phyloP scores from a whole-genome alignment of 495 filamentous ascomycete species.

The Neurospora sp. region DNA sequence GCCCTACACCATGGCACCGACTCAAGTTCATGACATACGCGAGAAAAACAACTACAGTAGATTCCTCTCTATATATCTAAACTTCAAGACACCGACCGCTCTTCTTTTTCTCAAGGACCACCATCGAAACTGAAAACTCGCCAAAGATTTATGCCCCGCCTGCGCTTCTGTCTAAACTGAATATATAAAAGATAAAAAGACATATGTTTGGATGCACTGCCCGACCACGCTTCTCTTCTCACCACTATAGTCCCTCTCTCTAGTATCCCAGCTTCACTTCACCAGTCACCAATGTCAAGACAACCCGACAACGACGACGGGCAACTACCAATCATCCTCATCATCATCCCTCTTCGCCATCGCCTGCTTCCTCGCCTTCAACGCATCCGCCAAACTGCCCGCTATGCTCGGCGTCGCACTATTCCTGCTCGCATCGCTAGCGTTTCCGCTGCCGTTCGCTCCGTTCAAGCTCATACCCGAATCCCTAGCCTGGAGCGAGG shows the following conservation, averaged over 20 bases:
- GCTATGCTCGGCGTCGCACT: slow-evolving; percentile 63
- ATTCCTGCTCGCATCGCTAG: slow-evolving; percentile 51
- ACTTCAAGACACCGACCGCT: neutral
- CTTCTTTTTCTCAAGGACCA: neutral
- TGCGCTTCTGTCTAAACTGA: neutral
- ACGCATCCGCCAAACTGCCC: slow-evolving; percentile 74
- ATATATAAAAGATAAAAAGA: neutral
- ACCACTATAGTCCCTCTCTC: too few relatives aligned
- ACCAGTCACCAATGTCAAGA: too few relatives aligned
- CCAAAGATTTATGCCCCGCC: neutral
- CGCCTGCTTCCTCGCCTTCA: slow-evolving; percentile 53
- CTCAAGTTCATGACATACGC: neutral
- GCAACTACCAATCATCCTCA: slow-evolving; percentile 45
- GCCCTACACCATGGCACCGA: too few relatives aligned
- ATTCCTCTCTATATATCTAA: neutral
- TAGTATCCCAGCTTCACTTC: neutral
- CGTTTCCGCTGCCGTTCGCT: slow-evolving; percentile 37
- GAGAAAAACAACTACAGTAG: neutral
- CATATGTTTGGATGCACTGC: neutral
- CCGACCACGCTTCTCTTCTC: neutral
- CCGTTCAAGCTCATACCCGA: slow-evolving; percentile 65
- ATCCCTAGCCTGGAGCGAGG: slow-evolving; percentile 54
- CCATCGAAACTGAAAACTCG: neutral
- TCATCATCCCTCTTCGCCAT: slow-evolving; percentile 70
- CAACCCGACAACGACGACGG: neutral